Evolutionary conservation across 2,329 filamentous ascomycete species (phyloP), one percentile per base, ranked within the genome.

Genomic region (Exophiala alcalophila): DNA sequence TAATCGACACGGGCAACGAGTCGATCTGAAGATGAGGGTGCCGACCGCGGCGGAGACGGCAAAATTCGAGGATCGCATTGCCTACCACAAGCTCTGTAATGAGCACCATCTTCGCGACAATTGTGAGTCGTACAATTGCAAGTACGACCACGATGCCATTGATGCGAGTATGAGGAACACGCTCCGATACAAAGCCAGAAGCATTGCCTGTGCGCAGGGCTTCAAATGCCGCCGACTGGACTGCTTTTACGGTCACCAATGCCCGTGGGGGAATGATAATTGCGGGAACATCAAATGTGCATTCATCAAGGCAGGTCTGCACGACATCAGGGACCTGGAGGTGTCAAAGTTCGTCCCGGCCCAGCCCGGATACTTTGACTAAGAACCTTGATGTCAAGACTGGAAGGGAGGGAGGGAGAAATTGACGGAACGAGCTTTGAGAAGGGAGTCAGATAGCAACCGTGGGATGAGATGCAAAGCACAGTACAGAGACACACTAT

Each of bases 61-160:
- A 2, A 49, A 51, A 6, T 76, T 72, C 53, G 62, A 64, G 14
- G 55, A 58, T 8, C 63, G 65, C 9, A 60, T 61, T 19, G 59
- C 58, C 10, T 52, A 59, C 2, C 58, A 61, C 12, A 75, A 74
- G 51, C 63, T 72, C 0, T 77, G 74, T 57, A 76, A 76, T 53
- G 65, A 64, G 19, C 66, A 66, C 44, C 69, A 75, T 42, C 60
- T 77, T 0, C 62, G 62, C 0, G 47, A 58, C 11, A 47, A 43
- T 23, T 54, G 51, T 29, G 44, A 47, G 32, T 37, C 48, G 8
- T 49, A 55, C 33, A 50, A 46, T 40, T 73, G 71, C 47, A 56
- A 56, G 3, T 76, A 65, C 51, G 72, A 76, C 35, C 74, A 78
- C 52, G 58, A 52, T 18, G 58, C 65, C 3, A 61, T 76, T 3